Percentiles rank a stretch among this genome's conserved stretches.
These are phyloP conservation scores for Penicillium occitanis DNA, from an alignment of 2,329 filamentous ascomycete genomes.

Conservation along the genomic window DNA sequence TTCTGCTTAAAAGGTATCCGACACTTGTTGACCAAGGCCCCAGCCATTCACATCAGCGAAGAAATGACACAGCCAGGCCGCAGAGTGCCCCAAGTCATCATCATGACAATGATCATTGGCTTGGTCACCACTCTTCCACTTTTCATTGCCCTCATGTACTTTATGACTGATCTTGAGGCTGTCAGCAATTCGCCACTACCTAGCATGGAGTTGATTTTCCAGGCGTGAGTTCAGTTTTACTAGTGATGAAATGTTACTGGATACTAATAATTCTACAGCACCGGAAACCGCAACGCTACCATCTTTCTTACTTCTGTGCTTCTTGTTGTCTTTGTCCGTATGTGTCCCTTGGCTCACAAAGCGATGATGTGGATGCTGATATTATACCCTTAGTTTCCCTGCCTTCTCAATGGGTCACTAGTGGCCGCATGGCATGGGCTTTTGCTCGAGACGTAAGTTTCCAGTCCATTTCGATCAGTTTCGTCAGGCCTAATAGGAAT, in stretches of 20 bases:
- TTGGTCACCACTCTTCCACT: conserved; percentile 32
- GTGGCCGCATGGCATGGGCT: conserved; percentile 35
- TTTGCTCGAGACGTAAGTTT: conserved; percentile 34
- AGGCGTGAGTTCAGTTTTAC: conserved; percentile 16
- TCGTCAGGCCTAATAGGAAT: neutral
- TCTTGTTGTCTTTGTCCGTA: neutral
- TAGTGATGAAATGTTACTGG: neutral
- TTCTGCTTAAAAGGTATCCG: neutral
- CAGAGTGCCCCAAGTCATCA: conserved; percentile 13
- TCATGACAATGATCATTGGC: conserved; percentile 31
- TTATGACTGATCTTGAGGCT: conserved; percentile 30
- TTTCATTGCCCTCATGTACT: conserved; percentile 29
- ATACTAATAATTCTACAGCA: conserved; percentile 15
- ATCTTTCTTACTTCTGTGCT: conserved; percentile 18
- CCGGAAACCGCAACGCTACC: conserved; percentile 27
- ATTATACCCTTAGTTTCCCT: neutral
- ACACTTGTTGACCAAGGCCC: neutral
- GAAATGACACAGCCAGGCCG: conserved; percentile 18
- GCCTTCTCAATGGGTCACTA: conserved; percentile 21
- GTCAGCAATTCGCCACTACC: conserved; percentile 23
- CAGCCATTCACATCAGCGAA: neutral
- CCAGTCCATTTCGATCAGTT: neutral
- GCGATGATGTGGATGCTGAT: neutral
- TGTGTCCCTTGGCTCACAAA: neutral
- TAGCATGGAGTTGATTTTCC: neutral